Conservation (phyloP, 331 rosid genomes). For the Erythrophleum ivorense region DNA sequence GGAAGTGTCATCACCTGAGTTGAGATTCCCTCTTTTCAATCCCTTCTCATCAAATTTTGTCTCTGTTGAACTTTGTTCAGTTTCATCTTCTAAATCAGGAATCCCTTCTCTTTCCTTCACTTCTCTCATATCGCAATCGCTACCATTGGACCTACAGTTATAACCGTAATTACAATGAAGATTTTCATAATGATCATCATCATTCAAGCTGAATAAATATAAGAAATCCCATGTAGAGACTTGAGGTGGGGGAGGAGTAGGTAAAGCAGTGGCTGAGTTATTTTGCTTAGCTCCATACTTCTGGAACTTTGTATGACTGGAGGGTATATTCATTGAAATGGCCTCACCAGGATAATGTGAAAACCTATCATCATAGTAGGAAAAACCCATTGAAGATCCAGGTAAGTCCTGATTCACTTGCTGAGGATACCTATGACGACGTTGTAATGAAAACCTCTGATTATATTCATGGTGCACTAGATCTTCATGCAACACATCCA, state of each 20-base stretch:
- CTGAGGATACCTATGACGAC: conserved; percentile 3
- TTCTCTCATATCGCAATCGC: conserved; percentile 25
- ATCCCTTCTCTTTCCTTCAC: conserved; percentile 47
- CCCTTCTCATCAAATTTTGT: conserved; percentile 1
- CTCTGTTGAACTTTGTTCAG: not conserved
- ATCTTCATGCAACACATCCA: conserved; percentile 13
- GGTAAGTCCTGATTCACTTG: not conserved
- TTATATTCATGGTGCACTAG: not conserved
- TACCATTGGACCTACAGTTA: not conserved
- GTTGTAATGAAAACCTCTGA: conserved; percentile 3
- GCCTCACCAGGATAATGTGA: conserved; percentile 16
- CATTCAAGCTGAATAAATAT: conserved; percentile 21
- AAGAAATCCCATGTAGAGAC: conserved; percentile 39
- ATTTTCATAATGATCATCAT: conserved; percentile 28
- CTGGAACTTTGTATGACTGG: conserved; percentile 30
- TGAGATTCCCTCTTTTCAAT: conserved; percentile 17
- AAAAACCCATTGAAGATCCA: conserved; percentile 27
- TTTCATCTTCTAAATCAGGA: conserved; percentile 52
- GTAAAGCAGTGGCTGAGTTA: not conserved
- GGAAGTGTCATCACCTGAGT: conserved; percentile 17
- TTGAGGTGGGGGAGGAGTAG: conserved; percentile 35
- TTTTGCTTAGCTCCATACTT: conserved; percentile 29
- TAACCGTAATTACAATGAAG: not conserved
- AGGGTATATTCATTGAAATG: conserved; percentile 10
- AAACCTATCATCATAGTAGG: conserved; percentile 14